These are phyloP conservation scores for Rhinocladiella mackenziei DNA, from an alignment of 2,329 filamentous ascomycete genomes.

Conservation along the genomic window DNA sequence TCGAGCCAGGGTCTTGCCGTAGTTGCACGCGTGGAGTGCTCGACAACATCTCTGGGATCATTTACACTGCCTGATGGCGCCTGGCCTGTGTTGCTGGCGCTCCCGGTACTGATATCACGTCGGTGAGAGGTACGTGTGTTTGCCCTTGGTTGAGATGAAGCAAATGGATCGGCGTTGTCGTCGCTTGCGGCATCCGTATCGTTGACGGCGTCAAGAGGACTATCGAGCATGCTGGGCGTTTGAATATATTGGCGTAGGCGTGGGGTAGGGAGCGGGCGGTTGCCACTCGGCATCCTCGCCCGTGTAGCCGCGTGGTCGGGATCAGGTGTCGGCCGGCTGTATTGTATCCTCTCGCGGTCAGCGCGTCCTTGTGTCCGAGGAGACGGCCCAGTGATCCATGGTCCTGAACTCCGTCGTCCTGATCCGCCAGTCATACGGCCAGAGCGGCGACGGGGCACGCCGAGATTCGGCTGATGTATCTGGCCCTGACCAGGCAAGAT, in stretches of 20 bases:
- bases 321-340: conserved; percentile 12
- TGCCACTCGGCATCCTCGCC: conserved; percentile 2
- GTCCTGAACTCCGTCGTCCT: conserved; percentile 10
- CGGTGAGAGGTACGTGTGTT: no score
- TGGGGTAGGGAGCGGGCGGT: conserved; percentile 6
- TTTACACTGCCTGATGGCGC: background rate
- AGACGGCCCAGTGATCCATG: conserved; percentile 19
- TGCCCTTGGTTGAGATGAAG: no score
- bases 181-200: conserved; percentile 1
- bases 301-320: background rate
- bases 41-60: background rate
- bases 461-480: conserved; percentile 1
- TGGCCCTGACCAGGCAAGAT: conserved; percentile 20
- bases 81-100: background rate
- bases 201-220: conserved; percentile 10
- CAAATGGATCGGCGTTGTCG: background rate
- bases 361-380: background rate
- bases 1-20: conserved; percentile 22
- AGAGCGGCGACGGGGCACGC: conserved; percentile 5
- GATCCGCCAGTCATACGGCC: conserved; percentile 4
- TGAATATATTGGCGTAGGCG: conserved; percentile 5
- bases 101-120: no score
- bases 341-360: background rate
- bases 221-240: conserved; percentile 16
- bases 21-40: conserved; percentile 11